Base-by-base conservation (phyloP, 495 filamentous ascomycete species). In the Articulospora tetracladia region DNA sequence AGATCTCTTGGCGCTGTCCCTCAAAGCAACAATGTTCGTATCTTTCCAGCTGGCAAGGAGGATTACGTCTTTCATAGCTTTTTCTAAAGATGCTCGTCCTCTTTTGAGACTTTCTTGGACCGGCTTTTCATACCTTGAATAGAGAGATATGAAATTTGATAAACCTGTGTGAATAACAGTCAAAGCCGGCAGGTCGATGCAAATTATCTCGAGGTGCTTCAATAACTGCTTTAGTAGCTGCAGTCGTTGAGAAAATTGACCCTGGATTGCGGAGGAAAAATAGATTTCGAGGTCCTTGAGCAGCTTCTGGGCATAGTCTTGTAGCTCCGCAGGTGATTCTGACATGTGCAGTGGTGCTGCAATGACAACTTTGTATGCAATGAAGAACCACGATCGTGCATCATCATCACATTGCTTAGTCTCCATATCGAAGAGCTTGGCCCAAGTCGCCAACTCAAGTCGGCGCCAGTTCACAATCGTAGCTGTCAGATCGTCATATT, bases 1-100 rank as follows among this genome's bases (percentile, higher is more conserved):
- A 8, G 93, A 97, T 57, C 88, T 85, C 68, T 86, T 83, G 1
- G 94, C 91, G 71, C 92, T 97, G 60, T 96, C 92, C 66, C 84
- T 79, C 39, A 99, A 74, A 7, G 91, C 88, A 55, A 88, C 84
- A 53, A 99, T 93, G 62, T 96, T 98, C 23, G 88, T 96, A 65
- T 98, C 95, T 68, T 95, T 94, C 95, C 95, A 98, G 68, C 90
- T 96, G 1, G 91, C 90, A 58, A 98, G 73, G 28, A 93, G 80
- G 22, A 98, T 79, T 27, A 97, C 86, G 61, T 96, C 89, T 64
- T 88, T 90, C 78, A 98, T 88, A 49, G 90, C 81, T 69, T 91
- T 95, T 69, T 97, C 92, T 10, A 96, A 76, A 3, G 79, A 75
- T 1, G 73, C 73, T 55, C 91, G 79, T 24, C 85, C 87, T 44